phyloP scores from a whole-genome alignment of 2,329 filamentous ascomycete genomes.

The Camillea tinctor region DNA sequence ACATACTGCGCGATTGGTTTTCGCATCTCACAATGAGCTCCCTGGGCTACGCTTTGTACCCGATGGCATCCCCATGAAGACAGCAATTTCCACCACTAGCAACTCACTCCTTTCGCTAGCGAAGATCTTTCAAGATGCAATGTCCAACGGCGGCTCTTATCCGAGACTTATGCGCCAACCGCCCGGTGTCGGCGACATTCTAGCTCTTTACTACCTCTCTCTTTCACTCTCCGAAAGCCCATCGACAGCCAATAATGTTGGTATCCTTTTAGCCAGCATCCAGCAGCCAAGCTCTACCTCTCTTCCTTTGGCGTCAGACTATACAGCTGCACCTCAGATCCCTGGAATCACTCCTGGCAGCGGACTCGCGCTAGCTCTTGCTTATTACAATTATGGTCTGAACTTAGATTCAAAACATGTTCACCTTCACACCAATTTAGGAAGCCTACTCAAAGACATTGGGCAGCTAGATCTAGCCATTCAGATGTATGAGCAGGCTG shows the following conservation, averaged over 20 bases:
- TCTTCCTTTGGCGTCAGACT: constrained; percentile 29
- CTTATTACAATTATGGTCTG: constrained; percentile 94
- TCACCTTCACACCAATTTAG: constrained; percentile 94
- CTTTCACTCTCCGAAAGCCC: constrained; percentile 92
- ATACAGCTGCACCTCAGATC: constrained; percentile 47
- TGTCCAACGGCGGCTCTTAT: constrained; percentile 68
- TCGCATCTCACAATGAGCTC: constrained; percentile 70
- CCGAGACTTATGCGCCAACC: constrained; percentile 58
- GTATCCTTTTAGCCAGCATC: constrained; percentile 91
- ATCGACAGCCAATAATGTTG: constrained; percentile 97
- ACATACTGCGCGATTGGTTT: constrained; percentile 79
- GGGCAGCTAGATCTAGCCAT: constrained; percentile 90
- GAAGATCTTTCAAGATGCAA: constrained; percentile 96
- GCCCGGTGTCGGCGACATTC: constrained; percentile 83
- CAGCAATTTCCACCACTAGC: constrained; percentile 88
- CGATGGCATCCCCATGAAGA: constrained; percentile 69
- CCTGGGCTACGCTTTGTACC: constrained; percentile 75
- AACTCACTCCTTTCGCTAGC: constrained; percentile 92
- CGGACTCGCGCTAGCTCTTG: constrained; percentile 81
- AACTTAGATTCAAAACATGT: constrained; percentile 85
- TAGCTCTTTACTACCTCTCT: constrained; percentile 93
- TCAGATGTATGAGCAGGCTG: constrained; percentile 94
- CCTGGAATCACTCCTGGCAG: constrained; percentile 83
- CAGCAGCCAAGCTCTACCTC: constrained; percentile 61
- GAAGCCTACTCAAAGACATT: constrained; percentile 93